Evolutionary conservation across 148 eudicot species (phyloP).

Genomic region (Chenopodium quinoa): DNA sequence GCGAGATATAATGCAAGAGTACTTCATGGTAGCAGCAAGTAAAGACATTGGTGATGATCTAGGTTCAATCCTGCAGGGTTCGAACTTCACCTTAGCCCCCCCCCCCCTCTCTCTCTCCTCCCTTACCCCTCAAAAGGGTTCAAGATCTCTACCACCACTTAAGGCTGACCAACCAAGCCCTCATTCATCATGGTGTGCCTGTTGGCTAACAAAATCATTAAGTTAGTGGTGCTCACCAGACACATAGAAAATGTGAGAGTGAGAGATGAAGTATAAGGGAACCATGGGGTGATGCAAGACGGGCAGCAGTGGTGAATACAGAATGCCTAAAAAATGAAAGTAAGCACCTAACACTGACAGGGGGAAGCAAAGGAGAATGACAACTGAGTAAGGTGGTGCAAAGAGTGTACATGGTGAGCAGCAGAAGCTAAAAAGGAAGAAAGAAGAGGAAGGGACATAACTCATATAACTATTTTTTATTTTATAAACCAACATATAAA

Average conservation of each 20-base stretch:
- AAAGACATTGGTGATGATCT: neutral
- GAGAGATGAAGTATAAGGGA: neutral
- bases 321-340: neutral
- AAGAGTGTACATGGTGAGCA: neutral
- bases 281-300: neutral
- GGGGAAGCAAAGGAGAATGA: neutral
- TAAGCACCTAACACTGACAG: neutral
- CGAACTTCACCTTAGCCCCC: neutral
- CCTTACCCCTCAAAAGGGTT: neutral
- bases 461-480: too few species aligned
- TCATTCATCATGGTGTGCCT: neutral
- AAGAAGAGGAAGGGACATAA: neutral
- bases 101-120: too few species aligned
- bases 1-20: neutral
- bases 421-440: neutral
- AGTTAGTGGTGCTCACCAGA: neutral
- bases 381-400: neutral
- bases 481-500: too few species aligned
- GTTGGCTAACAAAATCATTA: neutral
- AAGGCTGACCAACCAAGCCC: neutral
- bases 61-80: neutral
- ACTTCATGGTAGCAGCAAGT: neutral
- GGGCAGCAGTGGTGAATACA: neutral
- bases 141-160: neutral
- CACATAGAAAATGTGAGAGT: neutral